Conservation (phyloP, 257 asterid species). For the Primulina tabacum region DNA sequence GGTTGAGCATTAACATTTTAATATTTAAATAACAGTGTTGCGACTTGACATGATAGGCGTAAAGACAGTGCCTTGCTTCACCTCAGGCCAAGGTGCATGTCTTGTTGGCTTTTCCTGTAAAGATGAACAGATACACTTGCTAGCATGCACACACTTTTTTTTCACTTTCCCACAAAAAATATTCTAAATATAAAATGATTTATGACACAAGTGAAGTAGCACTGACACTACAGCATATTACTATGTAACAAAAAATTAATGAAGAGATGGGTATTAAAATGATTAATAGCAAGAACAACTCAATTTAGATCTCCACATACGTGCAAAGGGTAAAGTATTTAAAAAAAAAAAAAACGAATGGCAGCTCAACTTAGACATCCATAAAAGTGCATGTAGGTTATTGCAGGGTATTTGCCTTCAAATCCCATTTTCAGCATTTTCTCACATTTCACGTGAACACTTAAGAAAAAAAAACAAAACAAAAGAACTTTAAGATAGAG, state of each 20-base stretch:
- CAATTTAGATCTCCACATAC: not conserved
- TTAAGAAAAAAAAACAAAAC: too few species aligned
- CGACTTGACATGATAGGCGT: not conserved
- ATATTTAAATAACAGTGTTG: not conserved
- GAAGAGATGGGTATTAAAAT: not conserved
- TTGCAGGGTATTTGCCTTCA: not conserved
- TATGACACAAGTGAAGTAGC: not conserved
- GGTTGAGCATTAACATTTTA: not conserved
- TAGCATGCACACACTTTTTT: not conserved
- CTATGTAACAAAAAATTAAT: too few species aligned
- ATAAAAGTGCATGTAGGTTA: not conserved
- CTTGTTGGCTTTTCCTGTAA: not conserved
- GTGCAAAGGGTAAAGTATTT: not conserved
- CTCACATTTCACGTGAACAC: not conserved
- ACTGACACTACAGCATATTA: not conserved
- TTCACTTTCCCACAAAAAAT: not conserved
- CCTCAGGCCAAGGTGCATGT: not conserved
- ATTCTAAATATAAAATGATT: not conserved
- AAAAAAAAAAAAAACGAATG: too few species aligned
- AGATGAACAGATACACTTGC: not conserved
- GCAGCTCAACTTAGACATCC: not conserved
- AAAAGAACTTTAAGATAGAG: too few species aligned
- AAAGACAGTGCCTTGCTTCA: not conserved
- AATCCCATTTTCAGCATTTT: not conserved
- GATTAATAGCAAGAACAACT: not conserved